A percentile compares a stretch with the other conserved stretches of the same genome.
Evolutionary conservation across 768 basidiomycete genomes (phyloP).

Genomic region (Tricholoma terreum): DNA sequence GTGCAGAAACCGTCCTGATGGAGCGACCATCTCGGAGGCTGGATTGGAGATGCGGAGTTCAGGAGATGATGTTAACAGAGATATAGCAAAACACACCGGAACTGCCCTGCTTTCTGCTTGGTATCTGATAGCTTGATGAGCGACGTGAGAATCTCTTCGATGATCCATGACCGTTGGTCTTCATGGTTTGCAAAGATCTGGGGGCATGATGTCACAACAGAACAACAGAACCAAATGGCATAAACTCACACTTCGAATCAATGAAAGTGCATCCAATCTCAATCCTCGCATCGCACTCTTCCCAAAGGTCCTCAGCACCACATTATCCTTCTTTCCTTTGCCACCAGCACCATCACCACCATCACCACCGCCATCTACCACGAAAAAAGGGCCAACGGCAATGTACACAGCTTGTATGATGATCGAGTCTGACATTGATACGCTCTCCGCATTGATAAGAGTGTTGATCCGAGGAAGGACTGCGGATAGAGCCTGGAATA

Average conservation of each 20-base stretch:
- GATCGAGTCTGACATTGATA: constrained; percentile 85
- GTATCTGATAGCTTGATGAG: constrained; percentile 87
- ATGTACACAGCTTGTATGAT: constrained; percentile 93
- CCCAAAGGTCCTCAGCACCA: constrained; percentile 66
- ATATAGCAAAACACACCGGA: constrained; percentile 52
- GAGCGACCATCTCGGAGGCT: constrained; percentile 89
- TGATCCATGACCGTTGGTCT: constrained; percentile 92
- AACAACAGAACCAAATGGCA: not conserved
- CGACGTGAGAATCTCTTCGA: constrained; percentile 93
- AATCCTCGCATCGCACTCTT: constrained; percentile 79
- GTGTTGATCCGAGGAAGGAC: constrained; percentile 72
- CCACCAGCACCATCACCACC: constrained; percentile 43
- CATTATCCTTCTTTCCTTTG: constrained; percentile 55
- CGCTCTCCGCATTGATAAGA: constrained; percentile 67
- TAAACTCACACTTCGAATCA: constrained; percentile 77
- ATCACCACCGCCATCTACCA: constrained; percentile 60
- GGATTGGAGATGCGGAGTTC: constrained; percentile 1
- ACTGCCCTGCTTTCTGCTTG: constrained; percentile 88
- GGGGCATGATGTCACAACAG: not conserved
- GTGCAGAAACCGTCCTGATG: constrained; percentile 90
- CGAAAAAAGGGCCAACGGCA: constrained; percentile 91
- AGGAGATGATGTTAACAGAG: not conserved
- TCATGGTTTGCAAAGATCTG: constrained; percentile 92
- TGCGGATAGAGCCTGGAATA: constrained; percentile 69
- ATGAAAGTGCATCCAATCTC: constrained; percentile 74